Evolutionary conservation across 176 grass and related monocot genomes (phyloP).

Genomic region (Ananas comosus): DNA sequence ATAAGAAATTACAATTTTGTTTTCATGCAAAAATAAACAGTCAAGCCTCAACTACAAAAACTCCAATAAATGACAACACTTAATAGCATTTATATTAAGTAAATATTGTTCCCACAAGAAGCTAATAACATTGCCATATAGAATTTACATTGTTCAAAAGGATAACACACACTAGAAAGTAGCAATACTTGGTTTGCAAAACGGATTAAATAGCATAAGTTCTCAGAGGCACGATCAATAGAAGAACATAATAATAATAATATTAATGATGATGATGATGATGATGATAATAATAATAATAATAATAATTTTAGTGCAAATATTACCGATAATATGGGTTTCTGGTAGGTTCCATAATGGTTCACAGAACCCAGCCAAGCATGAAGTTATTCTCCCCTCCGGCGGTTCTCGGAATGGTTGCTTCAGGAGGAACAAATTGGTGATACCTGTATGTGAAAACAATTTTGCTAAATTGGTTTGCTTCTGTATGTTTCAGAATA

Average conservation of each 20-base stretch:
- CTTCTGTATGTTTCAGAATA: too few relatives aligned
- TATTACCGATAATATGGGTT: background rate
- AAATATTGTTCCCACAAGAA: conserved; percentile 1
- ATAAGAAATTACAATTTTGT: too few relatives aligned
- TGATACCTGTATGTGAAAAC: conserved; percentile 43
- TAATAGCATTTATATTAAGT: too few relatives aligned
- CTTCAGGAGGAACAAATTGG: conserved; percentile 48
- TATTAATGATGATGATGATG: too few relatives aligned
- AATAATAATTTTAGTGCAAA: background rate
- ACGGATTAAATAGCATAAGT: background rate
- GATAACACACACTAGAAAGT: background rate
- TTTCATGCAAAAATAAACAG: too few relatives aligned
- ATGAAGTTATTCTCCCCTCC: conserved; percentile 76
- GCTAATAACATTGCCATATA: conserved; percentile 1
- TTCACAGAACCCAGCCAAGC: conserved; percentile 79
- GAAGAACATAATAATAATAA: background rate
- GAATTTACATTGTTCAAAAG: conserved; percentile 18
- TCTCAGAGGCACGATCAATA: background rate
- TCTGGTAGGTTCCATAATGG: background rate
- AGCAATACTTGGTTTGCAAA: too few relatives aligned
- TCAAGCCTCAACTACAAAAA: too few relatives aligned
- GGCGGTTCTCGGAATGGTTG: conserved; percentile 32
- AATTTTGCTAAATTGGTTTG: background rate
- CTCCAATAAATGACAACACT: too few relatives aligned
- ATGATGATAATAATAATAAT: background rate